Conservation (phyloP, 139 green algal genomes). For the Coccomyxa sp. region DNA sequence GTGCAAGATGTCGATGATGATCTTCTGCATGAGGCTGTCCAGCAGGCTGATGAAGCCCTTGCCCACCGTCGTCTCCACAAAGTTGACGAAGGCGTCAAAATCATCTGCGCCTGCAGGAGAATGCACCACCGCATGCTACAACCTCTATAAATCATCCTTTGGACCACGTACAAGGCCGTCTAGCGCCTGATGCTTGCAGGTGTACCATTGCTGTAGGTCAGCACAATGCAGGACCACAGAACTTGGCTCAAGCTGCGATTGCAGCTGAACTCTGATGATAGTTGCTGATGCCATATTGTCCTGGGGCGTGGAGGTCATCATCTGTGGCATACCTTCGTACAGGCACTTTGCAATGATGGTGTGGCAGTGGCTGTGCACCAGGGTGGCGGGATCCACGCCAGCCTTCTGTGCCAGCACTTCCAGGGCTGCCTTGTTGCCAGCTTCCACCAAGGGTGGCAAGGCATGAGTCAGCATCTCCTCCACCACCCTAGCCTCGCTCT, state of each 20-base stretch:
- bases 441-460: slow-evolving; percentile 12
- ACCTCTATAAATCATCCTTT: neutral
- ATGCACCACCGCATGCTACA: neutral
- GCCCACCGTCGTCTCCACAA: slow-evolving; percentile 35
- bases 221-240: neutral
- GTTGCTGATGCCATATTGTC: neutral
- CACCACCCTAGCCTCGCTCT: slow-evolving; percentile 13
- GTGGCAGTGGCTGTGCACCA: slow-evolving; percentile 27
- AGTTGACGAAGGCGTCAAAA: slow-evolving; percentile 27
- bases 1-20: slow-evolving; percentile 37
- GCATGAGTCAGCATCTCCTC: slow-evolving; percentile 25
- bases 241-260: too few species aligned
- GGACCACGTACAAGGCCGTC: neutral
- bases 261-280: neutral
- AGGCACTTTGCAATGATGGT: slow-evolving; percentile 32
- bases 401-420: slow-evolving; percentile 28
- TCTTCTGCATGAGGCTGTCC: slow-evolving; percentile 18
- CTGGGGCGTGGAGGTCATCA: too few species aligned
- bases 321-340: slow-evolving; percentile 31
- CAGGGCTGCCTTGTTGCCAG: slow-evolving; percentile 15
- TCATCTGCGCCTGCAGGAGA: slow-evolving; percentile 17
- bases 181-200: neutral
- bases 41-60: slow-evolving; percentile 33
- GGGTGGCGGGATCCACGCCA: slow-evolving; percentile 1
- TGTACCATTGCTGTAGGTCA: neutral